Base-by-base conservation (phyloP, 192 early-diverging fungal genomes). In the Coemansia sp. region DNA sequence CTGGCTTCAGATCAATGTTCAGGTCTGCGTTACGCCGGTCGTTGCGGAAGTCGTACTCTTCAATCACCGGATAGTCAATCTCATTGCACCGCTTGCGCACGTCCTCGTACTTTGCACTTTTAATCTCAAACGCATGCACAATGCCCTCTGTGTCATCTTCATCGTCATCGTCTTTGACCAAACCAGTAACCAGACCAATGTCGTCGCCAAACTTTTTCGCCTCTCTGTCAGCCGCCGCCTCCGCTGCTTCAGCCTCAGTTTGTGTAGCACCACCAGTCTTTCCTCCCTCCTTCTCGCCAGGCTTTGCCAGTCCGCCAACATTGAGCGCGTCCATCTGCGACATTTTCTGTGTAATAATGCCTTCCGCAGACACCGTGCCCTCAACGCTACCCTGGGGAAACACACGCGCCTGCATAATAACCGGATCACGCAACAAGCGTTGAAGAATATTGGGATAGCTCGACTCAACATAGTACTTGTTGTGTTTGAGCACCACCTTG, bases 31-130 rank as follows among this genome's bases (percentile, higher is more conserved):
- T 86, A 22, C 65, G 41, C 10, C 57, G 68, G 76, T 90, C 89
- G 65, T 93, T 92, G 54, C 93, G 86, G 69, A 99, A 99, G 74
- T 99, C 98, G 74, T 99, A 99, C 75, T 99, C 98, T 64, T 98
- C 95, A 50, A 98, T 82, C 84, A 96, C 90, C 1, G 98, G 96
- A 61, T 89, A 94, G 51, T 97, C 94, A 32, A 99, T 79, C 37
- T 89, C 90, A 59, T 88, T 92, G 82, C 94, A 97, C 57, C 89
- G 85, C 72, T 91, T 91, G 60, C 90, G 90, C 59, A 98, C 90
- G 14, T 68, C 83, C 72, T 93, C 91, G 51, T 90, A 89, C 32
- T 84, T 83, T 8, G 72, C 71, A 12, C 84, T 79, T 18, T 73
- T 75, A 50, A 93, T 91, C 66, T 93, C 89, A 71, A 93, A 93